Evolutionary conservation across 2,329 filamentous ascomycete genomes (phyloP).

Genomic region (Hypoxylon sp.): DNA sequence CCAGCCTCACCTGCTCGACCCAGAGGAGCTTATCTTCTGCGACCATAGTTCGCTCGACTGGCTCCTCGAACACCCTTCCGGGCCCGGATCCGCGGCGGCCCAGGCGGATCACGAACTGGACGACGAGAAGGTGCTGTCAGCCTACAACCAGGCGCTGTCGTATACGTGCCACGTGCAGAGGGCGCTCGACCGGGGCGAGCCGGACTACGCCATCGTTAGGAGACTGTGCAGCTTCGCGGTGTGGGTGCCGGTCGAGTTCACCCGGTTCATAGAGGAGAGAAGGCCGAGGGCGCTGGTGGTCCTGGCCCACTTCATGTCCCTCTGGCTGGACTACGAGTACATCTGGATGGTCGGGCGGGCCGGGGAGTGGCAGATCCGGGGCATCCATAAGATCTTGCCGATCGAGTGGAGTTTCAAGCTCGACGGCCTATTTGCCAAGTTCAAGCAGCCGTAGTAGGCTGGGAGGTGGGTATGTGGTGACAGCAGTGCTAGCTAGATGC

Average conservation of each 20-base stretch:
- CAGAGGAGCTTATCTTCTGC: conserved; percentile 43
- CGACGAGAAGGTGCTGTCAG: conserved; percentile 38
- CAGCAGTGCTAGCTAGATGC: neutral
- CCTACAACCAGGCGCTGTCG: conserved; percentile 47
- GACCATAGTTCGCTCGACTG: conserved; percentile 46
- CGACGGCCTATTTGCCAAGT: conserved; percentile 44
- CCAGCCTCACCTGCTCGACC: conserved; percentile 43
- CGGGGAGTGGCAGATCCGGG: conserved; percentile 48
- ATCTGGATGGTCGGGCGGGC: conserved; percentile 49
- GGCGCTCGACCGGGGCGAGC: conserved; percentile 43
- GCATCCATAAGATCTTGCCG: conserved; percentile 48
- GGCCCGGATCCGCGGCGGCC: conserved; percentile 34
- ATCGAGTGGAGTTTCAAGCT: conserved; percentile 48
- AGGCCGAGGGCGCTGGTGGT: conserved; percentile 49
- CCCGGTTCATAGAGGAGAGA: conserved; percentile 46
- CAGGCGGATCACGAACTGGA: conserved; percentile 44
- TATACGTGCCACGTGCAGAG: conserved; percentile 48
- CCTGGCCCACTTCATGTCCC: conserved; percentile 50
- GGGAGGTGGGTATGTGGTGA: conserved; percentile 17
- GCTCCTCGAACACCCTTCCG: conserved; percentile 47
- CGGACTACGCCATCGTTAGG: conserved; percentile 43
- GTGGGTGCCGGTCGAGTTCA: conserved; percentile 47
- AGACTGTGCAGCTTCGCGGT: conserved; percentile 50
- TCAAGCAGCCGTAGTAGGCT: conserved; percentile 40
- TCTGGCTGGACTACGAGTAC: conserved; percentile 48